Evolutionary conservation across 2,329 filamentous ascomycete genomes (phyloP).

Genomic region (Cyphellophora europaea): DNA sequence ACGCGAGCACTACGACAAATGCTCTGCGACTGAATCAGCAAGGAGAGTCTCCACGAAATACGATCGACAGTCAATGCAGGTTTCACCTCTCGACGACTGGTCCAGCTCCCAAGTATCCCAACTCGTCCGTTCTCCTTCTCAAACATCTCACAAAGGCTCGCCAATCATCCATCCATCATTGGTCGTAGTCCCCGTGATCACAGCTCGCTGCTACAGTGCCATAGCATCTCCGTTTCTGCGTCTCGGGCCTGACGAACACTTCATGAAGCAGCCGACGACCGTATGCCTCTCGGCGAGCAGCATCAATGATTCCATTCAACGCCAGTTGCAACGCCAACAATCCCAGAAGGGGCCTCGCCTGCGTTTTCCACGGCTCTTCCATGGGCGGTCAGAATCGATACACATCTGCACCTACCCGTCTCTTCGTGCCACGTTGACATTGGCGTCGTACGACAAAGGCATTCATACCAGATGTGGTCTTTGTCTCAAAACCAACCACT

Average conservation of each 20-base stretch:
- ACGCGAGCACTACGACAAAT: no score
- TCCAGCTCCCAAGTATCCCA: background rate
- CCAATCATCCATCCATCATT: background rate
- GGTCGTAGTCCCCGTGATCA: background rate
- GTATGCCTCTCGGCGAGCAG: background rate
- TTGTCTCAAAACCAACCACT: no score
- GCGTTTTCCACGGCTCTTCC: background rate
- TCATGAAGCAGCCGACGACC: background rate
- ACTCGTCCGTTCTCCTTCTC: background rate
- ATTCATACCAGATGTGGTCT: no score
- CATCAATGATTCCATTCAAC: background rate
- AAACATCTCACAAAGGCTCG: no score
- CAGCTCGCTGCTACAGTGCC: background rate
- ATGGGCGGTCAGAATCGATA: background rate
- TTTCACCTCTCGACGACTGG: background rate
- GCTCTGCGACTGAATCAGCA: no score
- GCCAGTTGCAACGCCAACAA: background rate
- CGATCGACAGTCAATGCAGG: background rate
- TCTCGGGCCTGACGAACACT: background rate
- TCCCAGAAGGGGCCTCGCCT: background rate
- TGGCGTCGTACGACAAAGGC: no score
- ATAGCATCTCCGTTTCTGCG: background rate
- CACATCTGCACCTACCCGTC: background rate
- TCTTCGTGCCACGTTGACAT: background rate
- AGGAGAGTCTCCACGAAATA: background rate